phyloP scores from a whole-genome alignment of 305 asterid species.

The Salvia sclarea region DNA sequence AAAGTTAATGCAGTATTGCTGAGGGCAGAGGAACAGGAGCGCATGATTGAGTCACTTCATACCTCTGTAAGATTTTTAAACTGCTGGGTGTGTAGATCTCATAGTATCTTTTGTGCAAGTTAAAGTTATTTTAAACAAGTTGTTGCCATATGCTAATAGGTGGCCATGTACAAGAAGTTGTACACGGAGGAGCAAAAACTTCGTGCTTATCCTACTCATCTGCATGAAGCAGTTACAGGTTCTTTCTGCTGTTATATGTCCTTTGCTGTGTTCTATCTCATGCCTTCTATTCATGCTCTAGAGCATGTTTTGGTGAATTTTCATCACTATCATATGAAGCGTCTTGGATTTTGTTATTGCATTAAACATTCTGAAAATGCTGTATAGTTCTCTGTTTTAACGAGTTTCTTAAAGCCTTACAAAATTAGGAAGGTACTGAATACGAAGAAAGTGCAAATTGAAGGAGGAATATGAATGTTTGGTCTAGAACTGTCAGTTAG shows the following conservation, averaged over 20 bases:
- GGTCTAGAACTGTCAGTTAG: neutral
- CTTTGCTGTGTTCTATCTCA: neutral
- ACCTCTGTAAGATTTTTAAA: slow-evolving; percentile 60
- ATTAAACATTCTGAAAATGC: neutral
- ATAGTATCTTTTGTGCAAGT: slow-evolving; percentile 14
- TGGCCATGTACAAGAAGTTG: slow-evolving; percentile 87
- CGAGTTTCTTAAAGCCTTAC: neutral
- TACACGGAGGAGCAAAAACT: slow-evolving; percentile 78
- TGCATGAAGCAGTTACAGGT: slow-evolving; percentile 61
- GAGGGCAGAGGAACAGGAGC: slow-evolving; percentile 84
- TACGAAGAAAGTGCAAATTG: neutral
- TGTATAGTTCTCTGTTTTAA: neutral
- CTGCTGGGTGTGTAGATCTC: slow-evolving; percentile 21
- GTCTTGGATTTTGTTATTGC: slow-evolving; percentile 15
- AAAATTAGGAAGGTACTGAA: neutral
- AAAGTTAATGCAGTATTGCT: slow-evolving; percentile 70
- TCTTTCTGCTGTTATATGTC: slow-evolving; percentile 14
- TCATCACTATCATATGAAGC: neutral
- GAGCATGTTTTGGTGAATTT: slow-evolving; percentile 2
- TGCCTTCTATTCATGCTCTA: slow-evolving; percentile 14
- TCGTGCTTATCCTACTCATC: slow-evolving; percentile 44
- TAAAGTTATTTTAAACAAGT: neutral
- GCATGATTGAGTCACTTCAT: slow-evolving; percentile 94
- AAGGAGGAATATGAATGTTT: neutral
- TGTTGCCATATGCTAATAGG: slow-evolving; percentile 43